Percentiles rank a stretch among this genome's conserved stretches.
Evolutionary conservation across 164 flowering plant genomes (phyloP).

Genomic region (Magnolia kwangsiensis): DNA sequence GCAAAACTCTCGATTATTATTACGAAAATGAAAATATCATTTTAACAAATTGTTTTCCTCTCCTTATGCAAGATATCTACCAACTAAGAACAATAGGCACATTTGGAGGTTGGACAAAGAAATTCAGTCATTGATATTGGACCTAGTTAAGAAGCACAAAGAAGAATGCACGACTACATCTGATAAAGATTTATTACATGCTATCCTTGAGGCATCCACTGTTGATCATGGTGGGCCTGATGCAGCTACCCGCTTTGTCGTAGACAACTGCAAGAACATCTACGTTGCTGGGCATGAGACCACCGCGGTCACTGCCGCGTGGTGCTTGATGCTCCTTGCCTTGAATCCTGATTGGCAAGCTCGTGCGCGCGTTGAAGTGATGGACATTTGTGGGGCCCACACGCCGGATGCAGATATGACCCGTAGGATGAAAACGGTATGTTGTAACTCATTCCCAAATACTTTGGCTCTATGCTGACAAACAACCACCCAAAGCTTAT

Average conservation of each 20-base stretch:
- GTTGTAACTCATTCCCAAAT: not conserved
- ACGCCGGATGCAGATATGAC: conserved; percentile 13
- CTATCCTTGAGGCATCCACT: conserved; percentile 37
- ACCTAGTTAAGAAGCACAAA: conserved; percentile 30
- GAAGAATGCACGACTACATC: not conserved
- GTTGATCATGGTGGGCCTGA: conserved; percentile 36
- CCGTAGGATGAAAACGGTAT: conserved; percentile 11
- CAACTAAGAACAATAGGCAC: conserved; percentile 36
- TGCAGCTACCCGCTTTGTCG: conserved; percentile 33
- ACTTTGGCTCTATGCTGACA: too few species aligned
- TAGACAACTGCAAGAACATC: conserved; percentile 65
- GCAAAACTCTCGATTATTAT: too few species aligned
- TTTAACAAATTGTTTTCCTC: not conserved
- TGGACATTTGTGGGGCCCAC: conserved; percentile 16
- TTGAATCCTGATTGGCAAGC: conserved; percentile 29
- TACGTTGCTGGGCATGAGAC: conserved; percentile 57
- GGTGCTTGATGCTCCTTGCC: conserved; percentile 35
- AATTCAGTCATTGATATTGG: conserved; percentile 26
- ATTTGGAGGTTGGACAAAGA: conserved; percentile 45
- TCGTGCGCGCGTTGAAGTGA: conserved; percentile 24
- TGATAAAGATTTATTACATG: conserved; percentile 40
- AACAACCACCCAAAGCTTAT: too few species aligned
- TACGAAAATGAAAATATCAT: not conserved
- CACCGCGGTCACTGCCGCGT: conserved; percentile 22
- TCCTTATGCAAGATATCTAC: conserved; percentile 26